A percentile compares a stretch with the other conserved stretches of the same genome.
These are phyloP conservation scores for Quercus phellos DNA, from an alignment of 331 rosid species.

Conservation along the genomic window DNA sequence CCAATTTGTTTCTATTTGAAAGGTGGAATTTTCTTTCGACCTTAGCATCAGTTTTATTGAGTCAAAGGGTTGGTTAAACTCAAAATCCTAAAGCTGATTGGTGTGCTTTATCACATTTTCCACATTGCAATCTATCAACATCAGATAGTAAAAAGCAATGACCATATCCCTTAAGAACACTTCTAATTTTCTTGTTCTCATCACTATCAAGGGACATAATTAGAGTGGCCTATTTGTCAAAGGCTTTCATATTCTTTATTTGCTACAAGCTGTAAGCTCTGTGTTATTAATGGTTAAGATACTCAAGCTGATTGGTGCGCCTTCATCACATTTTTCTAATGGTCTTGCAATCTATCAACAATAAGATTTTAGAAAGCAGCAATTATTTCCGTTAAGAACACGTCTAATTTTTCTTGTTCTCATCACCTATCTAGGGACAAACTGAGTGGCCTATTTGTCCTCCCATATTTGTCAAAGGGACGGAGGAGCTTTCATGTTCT, in stretches of 20 bases:
- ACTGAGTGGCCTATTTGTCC: background rate
- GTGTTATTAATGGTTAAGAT: background rate
- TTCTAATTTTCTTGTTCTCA: too few relatives aligned
- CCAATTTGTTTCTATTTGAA: background rate
- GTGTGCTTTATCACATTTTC: background rate
- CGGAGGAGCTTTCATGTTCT: background rate
- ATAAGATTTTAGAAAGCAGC: background rate
- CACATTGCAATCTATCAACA: background rate
- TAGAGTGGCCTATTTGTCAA: too few relatives aligned
- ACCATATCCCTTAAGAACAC: too few relatives aligned
- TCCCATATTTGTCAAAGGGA: background rate
- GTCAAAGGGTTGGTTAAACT: background rate
- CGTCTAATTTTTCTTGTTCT: too few relatives aligned
- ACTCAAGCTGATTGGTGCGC: background rate
- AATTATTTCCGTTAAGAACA: too few relatives aligned
- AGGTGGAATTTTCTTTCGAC: background rate
- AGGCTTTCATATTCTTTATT: too few relatives aligned
- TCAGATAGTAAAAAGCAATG: background rate
- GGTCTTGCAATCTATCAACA: background rate
- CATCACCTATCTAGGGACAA: too few relatives aligned
- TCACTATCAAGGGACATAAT: too few relatives aligned
- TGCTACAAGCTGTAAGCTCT: too few relatives aligned
- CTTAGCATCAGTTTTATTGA: background rate
- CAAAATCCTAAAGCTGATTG: background rate
- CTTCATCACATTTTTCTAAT: background rate